Evolutionary conservation across 2,329 filamentous ascomycete genomes (phyloP).

Genomic region (Elsinoe arachidis): DNA sequence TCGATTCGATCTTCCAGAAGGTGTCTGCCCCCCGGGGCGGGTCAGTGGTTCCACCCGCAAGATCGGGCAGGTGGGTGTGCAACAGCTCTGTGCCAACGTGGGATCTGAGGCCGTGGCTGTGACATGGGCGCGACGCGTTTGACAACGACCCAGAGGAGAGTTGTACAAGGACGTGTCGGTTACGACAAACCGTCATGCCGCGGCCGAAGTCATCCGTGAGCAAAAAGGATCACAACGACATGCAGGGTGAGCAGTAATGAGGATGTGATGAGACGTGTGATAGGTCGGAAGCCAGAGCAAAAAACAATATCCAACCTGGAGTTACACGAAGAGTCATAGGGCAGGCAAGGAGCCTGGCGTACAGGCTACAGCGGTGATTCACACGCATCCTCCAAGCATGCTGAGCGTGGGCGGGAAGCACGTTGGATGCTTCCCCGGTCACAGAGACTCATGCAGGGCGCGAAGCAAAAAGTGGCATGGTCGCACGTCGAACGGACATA

Average conservation of each 20-base stretch:
- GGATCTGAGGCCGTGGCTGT: background rate
- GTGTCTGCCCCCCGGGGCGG: background rate
- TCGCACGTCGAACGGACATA: background rate
- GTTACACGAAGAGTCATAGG: background rate
- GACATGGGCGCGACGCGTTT: background rate
- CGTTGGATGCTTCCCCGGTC: constrained; percentile 10
- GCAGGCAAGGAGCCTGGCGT: background rate
- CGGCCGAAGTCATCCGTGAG: constrained; percentile 4
- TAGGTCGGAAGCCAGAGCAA: background rate
- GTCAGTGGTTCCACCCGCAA: background rate
- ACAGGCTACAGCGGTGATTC: too few relatives aligned
- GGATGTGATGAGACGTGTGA: background rate
- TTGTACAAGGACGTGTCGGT: background rate
- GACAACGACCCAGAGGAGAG: background rate
- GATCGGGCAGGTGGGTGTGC: constrained; percentile 3
- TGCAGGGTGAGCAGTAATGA: background rate
- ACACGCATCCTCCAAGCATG: background rate
- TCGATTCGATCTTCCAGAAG: constrained; percentile 11
- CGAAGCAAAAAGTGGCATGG: background rate
- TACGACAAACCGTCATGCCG: constrained; percentile 1
- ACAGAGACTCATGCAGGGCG: constrained; percentile 4
- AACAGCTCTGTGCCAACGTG: background rate
- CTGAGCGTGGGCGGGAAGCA: background rate
- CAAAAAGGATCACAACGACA: background rate
- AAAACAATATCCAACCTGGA: background rate